Percentiles rank a stretch among this genome's conserved stretches.
These are phyloP conservation scores for Bacidia rubella DNA, from an alignment of 495 filamentous ascomycete genomes.

Conservation along the genomic window DNA sequence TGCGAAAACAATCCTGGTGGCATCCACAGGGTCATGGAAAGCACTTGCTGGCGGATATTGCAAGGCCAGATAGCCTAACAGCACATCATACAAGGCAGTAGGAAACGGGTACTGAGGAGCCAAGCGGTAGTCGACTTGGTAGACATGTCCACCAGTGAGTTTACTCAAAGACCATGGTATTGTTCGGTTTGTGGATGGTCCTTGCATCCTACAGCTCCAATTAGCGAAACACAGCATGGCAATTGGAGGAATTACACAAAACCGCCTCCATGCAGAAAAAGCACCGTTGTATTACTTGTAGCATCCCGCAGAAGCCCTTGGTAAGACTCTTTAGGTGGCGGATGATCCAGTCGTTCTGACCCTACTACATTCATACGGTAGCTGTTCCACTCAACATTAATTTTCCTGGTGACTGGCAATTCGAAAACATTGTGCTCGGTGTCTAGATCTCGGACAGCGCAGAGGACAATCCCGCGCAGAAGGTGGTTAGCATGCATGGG, in stretches of 20 bases:
- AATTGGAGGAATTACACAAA: slow-evolving; percentile 5
- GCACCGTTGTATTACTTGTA: slow-evolving; percentile 3
- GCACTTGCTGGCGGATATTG: slow-evolving; percentile 10
- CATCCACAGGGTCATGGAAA: slow-evolving; percentile 9
- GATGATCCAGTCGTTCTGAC: neutral
- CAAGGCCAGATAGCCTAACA: slow-evolving; percentile 15
- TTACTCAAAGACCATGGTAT: neutral
- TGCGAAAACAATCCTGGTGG: slow-evolving; percentile 13
- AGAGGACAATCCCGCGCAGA: neutral
- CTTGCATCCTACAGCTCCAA: neutral
- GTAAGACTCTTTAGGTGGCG: slow-evolving; percentile 4
- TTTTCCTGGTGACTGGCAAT: neutral
- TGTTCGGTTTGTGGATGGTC: slow-evolving; percentile 5
- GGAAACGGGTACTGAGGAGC: slow-evolving; percentile 26
- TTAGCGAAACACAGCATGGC: neutral
- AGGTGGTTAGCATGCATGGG: neutral
- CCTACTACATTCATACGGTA: slow-evolving; percentile 1
- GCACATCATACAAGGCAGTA: slow-evolving; percentile 20
- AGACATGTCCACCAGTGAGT: neutral
- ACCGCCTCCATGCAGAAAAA: slow-evolving; percentile 11
- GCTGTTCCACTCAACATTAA: slow-evolving; percentile 9
- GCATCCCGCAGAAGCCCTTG: slow-evolving; percentile 7
- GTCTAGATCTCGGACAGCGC: slow-evolving; percentile 1
- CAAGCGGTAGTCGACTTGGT: slow-evolving; percentile 24
- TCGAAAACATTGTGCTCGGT: neutral